A percentile compares a stretch with the other conserved stretches of the same genome.
Conservation (phyloP, 768 basidiomycete species). For the Cubamyces lactineus region DNA sequence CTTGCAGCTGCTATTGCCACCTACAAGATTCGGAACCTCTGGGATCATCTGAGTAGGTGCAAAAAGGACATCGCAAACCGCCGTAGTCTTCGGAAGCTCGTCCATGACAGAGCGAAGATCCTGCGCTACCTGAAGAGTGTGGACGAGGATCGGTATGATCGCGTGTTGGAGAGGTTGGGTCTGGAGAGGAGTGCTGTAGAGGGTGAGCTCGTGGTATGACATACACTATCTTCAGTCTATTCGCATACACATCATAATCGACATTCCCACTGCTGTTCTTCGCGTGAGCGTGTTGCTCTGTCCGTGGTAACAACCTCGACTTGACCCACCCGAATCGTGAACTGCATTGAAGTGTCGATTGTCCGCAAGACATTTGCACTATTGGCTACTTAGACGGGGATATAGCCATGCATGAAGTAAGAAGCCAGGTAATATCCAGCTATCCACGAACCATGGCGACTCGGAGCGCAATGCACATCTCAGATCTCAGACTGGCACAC, state of each 20-base stretch:
- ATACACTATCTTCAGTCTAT: not conserved
- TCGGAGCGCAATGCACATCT: too few relatives aligned
- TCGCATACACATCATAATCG: conserved; percentile 6
- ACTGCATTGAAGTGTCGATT: too few relatives aligned
- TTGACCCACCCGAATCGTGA: too few relatives aligned
- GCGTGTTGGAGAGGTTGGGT: conserved; percentile 70
- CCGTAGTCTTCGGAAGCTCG: conserved; percentile 71
- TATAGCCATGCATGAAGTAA: too few relatives aligned
- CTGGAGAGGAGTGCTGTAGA: conserved; percentile 82
- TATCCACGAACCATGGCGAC: too few relatives aligned
- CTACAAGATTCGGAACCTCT: conserved; percentile 80
- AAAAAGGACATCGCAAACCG: conserved; percentile 80
- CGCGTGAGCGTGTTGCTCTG: too few relatives aligned
- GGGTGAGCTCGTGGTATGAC: conserved; percentile 82
- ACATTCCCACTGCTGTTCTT: not conserved
- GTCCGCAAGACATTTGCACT: too few relatives aligned
- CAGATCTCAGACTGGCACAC: too few relatives aligned
- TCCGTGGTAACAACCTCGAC: too few relatives aligned
- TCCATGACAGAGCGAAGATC: conserved; percentile 83
- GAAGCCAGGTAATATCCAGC: too few relatives aligned
- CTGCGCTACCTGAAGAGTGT: conserved; percentile 74
- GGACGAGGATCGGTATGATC: conserved; percentile 73
- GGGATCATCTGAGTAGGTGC: conserved; percentile 68
- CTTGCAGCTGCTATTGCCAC: conserved; percentile 82
- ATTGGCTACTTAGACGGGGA: too few relatives aligned